Base-by-base conservation (phyloP, 2,329 filamentous ascomycete species). In the Pseudovirgaria hyperparasitica region DNA sequence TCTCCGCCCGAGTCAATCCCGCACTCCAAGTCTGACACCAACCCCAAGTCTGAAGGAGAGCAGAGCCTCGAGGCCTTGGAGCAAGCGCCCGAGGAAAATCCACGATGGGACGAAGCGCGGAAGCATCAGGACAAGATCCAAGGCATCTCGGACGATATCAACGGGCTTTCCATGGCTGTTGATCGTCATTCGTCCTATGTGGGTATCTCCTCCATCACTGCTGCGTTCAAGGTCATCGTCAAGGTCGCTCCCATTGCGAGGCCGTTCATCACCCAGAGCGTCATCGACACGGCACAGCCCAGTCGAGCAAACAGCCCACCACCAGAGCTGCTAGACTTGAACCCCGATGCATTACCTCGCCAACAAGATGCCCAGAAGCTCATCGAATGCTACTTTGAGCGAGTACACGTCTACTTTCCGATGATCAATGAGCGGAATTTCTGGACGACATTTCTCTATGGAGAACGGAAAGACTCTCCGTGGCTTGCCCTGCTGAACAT, bases 401-500 rank as follows among this genome's bases (percentile, higher is more conserved):
- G 74, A 17, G 68, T 80, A 14, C 79, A 84, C 34, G 69, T 75
- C 2, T 76, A 82, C 38, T 67, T 76, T 4, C 79, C 79, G 0
- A 72, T 84, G 64, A 61, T 85, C 3, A 77, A 85, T 38, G 78
- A 84, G 48, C 67, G 68, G 11, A 64, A 68, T 7, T 82, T 84
- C 48, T 70, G 74, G 35, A 70, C 72, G 7, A 70, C 71, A 27
- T 78, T 76, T 39, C 57, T 73, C 10, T 64, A 68, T 31, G 70
- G 69, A 8, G 67, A 71, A 36, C 62, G 76, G 11, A 71, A 63
- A 32, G 77, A 84, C 45, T 62, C 69, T 1, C 66, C 76, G 12
- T 85, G 79, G 79, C 61, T 82, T 11, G 72, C 74, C 6, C 54
- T 85, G 5, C 57, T 82, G 12, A 84, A 85, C 46, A 80, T 80